Conservation (phyloP, 257 asterid species). For the Verbena officinalis region DNA sequence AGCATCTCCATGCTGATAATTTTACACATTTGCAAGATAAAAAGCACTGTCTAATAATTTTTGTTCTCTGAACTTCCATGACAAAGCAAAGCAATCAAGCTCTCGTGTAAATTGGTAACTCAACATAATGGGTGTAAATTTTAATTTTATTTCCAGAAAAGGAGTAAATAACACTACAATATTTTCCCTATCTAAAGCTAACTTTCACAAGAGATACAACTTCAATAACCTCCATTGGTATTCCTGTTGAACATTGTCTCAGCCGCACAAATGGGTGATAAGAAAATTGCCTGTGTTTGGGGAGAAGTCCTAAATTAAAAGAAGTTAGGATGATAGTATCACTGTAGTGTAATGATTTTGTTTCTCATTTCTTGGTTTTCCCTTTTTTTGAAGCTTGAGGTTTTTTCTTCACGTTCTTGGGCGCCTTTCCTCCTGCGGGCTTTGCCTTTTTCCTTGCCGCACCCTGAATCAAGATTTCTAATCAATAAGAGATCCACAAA, state of each 20-base stretch:
- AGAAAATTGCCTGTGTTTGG: not conserved
- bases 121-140: not conserved
- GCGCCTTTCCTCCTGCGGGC: conserved; percentile 59
- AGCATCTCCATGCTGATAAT: not conserved
- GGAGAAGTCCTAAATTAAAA: not conserved
- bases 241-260: conserved; percentile 7
- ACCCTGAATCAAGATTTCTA: conserved; percentile 47
- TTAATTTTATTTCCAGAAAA: conserved; percentile 3
- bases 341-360: not conserved
- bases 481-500: conserved; percentile 29
- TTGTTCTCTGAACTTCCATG: not conserved
- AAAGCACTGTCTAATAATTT: not conserved
- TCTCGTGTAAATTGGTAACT: not conserved
- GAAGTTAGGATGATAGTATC: conserved; percentile 8
- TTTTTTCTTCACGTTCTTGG: conserved; percentile 78
- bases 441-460: conserved; percentile 62
- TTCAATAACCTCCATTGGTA: conserved; percentile 23
- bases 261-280: conserved; percentile 14
- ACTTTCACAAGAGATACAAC: conserved; percentile 28
- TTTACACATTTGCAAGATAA: not conserved
- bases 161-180: conserved; percentile 6
- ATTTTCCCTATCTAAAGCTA: conserved; percentile 26
- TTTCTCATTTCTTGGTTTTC: conserved; percentile 70
- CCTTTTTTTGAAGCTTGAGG: conserved; percentile 63
- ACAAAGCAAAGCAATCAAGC: not conserved